These are phyloP conservation scores for Tolypocladium paradoxum DNA, from an alignment of 2,329 filamentous ascomycete genomes.

Conservation along the genomic window DNA sequence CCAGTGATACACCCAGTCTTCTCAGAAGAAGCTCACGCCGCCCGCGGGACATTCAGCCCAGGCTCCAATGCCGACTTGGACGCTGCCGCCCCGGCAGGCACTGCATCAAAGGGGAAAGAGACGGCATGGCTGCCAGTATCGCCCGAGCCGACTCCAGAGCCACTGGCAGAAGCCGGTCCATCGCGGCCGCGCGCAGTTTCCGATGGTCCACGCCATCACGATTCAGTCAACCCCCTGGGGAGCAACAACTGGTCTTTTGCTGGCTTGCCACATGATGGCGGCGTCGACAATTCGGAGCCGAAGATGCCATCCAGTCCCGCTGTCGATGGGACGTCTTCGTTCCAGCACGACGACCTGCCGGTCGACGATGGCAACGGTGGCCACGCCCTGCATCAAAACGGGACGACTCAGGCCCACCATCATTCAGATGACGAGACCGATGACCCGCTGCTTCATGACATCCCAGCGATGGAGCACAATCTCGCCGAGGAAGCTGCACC, in stretches of 20 bases:
- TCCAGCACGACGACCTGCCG: neutral
- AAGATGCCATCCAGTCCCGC: neutral
- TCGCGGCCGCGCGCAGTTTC: conserved; percentile 43
- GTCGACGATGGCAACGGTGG: neutral
- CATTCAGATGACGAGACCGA: conserved; percentile 2
- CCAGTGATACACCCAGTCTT: neutral
- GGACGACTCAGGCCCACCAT: neutral
- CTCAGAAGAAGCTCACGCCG: neutral
- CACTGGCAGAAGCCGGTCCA: conserved; percentile 7
- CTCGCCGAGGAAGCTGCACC: conserved; percentile 1
- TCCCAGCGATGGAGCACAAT: conserved; percentile 5
- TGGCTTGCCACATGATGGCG: conserved; percentile 19
- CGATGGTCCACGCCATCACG: conserved; percentile 38
- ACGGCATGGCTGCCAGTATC: conserved; percentile 5
- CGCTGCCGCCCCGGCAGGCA: neutral
- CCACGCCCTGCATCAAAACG: too few relatives aligned
- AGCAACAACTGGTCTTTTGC: conserved; percentile 53
- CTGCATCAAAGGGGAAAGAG: conserved; percentile 15
- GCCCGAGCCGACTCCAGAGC: conserved; percentile 3
- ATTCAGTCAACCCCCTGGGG: conserved; percentile 39
- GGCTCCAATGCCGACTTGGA: neutral
- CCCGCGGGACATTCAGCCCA: neutral
- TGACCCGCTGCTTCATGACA: neutral
- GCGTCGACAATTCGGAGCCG: conserved; percentile 2
- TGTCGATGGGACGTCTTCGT: neutral